A percentile compares a stretch with the other conserved stretches of the same genome.
phyloP scores from a whole-genome alignment of 225 moss, liverwort and hornwort species.

The Anthoceros angustus region DNA sequence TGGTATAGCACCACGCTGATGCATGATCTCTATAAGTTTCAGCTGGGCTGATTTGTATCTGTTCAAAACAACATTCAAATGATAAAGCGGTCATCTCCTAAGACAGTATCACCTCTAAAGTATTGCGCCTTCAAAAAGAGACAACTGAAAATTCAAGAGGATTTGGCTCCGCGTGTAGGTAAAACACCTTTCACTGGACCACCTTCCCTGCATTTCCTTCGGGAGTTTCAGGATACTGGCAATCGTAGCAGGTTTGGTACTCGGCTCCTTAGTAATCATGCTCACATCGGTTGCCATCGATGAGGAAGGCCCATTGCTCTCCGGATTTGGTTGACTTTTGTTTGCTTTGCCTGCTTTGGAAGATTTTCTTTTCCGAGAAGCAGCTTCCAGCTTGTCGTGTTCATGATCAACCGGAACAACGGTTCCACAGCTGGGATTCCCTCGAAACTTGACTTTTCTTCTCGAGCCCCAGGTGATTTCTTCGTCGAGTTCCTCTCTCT shows the following conservation, averaged over 20 bases:
- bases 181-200: slow-evolving; percentile 47
- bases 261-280: slow-evolving; percentile 6
- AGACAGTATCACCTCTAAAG: not conserved
- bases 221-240: slow-evolving; percentile 35
- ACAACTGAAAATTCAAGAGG: not conserved
- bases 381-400: not conserved
- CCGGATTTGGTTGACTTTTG: not conserved
- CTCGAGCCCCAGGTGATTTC: slow-evolving; percentile 1
- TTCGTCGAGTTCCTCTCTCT: not conserved
- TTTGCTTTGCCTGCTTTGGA: not conserved
- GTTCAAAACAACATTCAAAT: not conserved
- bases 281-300: not conserved
- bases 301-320: not conserved
- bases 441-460: not conserved
- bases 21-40: slow-evolving; percentile 47
- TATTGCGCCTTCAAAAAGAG: not conserved
- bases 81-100: not conserved
- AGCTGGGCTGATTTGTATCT: slow-evolving; percentile 51
- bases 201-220: slow-evolving; percentile 48
- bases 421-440: not conserved
- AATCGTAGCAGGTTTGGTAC: not conserved
- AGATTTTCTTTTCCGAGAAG: not conserved
- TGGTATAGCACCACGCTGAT: slow-evolving; percentile 25
- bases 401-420: not conserved
- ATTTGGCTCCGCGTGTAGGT: not conserved